Evolutionary conservation across 148 eudicot species (phyloP).

Genomic region (Cornus controversa): DNA sequence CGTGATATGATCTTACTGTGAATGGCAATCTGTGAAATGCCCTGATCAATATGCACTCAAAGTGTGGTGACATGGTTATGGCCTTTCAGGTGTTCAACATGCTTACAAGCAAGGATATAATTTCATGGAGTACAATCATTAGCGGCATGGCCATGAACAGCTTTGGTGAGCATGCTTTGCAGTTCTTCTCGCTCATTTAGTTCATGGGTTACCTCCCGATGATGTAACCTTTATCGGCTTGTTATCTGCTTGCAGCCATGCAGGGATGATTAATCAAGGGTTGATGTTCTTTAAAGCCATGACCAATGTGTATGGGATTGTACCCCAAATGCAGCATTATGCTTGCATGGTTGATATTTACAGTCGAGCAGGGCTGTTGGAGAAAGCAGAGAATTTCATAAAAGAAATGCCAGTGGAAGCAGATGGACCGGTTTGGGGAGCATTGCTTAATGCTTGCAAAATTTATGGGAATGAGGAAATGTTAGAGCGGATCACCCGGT

Average conservation of each 20-base stretch:
- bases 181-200: slow-evolving; percentile 22
- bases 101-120: slow-evolving; percentile 12
- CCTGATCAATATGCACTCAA: slow-evolving; percentile 22
- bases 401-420: slow-evolving; percentile 21
- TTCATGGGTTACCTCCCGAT: slow-evolving; percentile 20
- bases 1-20: slow-evolving; percentile 15
- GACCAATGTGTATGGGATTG: slow-evolving; percentile 16
- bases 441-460: slow-evolving; percentile 26
- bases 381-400: slow-evolving; percentile 26
- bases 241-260: slow-evolving; percentile 26
- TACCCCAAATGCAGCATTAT: slow-evolving; percentile 21
- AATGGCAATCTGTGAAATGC: slow-evolving; percentile 28
- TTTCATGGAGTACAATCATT: slow-evolving; percentile 29
- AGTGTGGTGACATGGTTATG: slow-evolving; percentile 23
- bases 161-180: slow-evolving; percentile 16
- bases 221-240: slow-evolving; percentile 25
- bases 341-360: slow-evolving; percentile 27
- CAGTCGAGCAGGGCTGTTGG: slow-evolving; percentile 26
- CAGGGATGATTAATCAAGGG: slow-evolving; percentile 23
- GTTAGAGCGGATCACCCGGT: slow-evolving; percentile 5
- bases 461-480: slow-evolving; percentile 27
- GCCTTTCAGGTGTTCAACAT: slow-evolving; percentile 15
- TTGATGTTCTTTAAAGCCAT: slow-evolving; percentile 25
- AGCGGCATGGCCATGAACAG: slow-evolving; percentile 29
- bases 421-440: slow-evolving; percentile 30